Percentiles rank a stretch among this genome's conserved stretches.
phyloP scores from a whole-genome alignment of 2,329 filamentous ascomycete species.

The Talaromyces sp. region DNA sequence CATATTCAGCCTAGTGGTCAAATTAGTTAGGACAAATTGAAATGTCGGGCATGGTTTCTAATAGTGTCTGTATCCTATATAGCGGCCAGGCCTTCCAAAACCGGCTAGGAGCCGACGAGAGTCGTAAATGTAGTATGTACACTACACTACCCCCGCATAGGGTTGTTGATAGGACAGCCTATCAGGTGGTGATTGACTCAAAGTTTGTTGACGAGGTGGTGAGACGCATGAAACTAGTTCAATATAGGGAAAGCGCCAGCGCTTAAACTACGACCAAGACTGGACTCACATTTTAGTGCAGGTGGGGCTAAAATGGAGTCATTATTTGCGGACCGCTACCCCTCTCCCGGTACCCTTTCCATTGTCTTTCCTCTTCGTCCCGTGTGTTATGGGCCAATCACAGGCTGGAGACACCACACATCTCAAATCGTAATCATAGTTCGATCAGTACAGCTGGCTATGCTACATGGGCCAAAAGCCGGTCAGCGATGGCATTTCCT shows the following conservation, averaged over 20 bases:
- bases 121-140: not conserved
- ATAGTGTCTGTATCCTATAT: not conserved
- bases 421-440: not conserved
- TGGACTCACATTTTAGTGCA: not conserved
- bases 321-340: conserved; percentile 1
- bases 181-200: not conserved
- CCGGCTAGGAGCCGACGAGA: not conserved
- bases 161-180: conserved; percentile 2
- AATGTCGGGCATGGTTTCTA: not conserved
- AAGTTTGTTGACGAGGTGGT: not conserved
- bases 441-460: not conserved
- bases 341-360: conserved; percentile 5
- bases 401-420: not conserved
- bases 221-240: not conserved
- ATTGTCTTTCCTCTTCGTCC: not conserved
- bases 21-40: not conserved
- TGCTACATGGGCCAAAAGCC: not conserved
- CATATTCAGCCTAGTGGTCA: not conserved
- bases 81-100: conserved; percentile 7
- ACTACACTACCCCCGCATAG: conserved; percentile 12
- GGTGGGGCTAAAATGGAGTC: not conserved
- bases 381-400: not conserved
- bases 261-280: not conserved
- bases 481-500: not conserved
- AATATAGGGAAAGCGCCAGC: not conserved